Evolutionary conservation across 768 basidiomycete species (phyloP).

Genomic region (Leccinum longicurvipes): DNA sequence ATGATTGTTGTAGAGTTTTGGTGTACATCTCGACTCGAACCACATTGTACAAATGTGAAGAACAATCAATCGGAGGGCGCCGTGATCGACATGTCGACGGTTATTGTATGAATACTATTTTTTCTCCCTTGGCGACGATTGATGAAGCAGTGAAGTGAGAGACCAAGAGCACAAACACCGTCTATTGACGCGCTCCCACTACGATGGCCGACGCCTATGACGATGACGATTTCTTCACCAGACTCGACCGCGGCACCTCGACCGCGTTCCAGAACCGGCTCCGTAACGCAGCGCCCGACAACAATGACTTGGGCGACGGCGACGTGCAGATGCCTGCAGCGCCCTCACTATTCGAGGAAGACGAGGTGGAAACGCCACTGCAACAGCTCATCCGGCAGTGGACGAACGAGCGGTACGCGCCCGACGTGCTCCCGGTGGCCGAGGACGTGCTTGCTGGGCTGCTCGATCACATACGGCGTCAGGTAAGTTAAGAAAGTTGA

Average conservation of each 20-base stretch:
- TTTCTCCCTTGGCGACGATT: neutral
- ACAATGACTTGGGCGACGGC: constrained; percentile 20
- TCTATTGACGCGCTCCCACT: neutral
- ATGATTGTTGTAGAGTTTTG: constrained; percentile 1
- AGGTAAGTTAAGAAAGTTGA: constrained; percentile 49
- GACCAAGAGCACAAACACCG: neutral
- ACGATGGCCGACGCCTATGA: constrained; percentile 12
- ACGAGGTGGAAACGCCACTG: constrained; percentile 53
- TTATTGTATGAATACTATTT: neutral
- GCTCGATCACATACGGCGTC: constrained; percentile 75
- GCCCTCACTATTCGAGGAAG: constrained; percentile 30
- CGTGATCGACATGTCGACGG: neutral
- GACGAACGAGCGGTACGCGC: constrained; percentile 83
- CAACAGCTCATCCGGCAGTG: constrained; percentile 75
- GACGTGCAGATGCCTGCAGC: constrained; percentile 29
- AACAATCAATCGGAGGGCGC: neutral
- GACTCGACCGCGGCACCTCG: constrained; percentile 15
- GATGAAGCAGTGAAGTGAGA: neutral
- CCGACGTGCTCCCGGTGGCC: constrained; percentile 73
- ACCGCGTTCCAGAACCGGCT: constrained; percentile 35
- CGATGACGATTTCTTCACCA: constrained; percentile 29
- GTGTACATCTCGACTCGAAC: neutral
- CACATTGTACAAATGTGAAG: neutral
- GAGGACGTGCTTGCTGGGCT: constrained; percentile 62
- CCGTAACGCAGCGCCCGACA: constrained; percentile 32